Evolutionary conservation across 2,329 filamentous ascomycete species (phyloP), one percentile per base, ranked within the genome.

Genomic region (Lachnellula subtilissima): DNA sequence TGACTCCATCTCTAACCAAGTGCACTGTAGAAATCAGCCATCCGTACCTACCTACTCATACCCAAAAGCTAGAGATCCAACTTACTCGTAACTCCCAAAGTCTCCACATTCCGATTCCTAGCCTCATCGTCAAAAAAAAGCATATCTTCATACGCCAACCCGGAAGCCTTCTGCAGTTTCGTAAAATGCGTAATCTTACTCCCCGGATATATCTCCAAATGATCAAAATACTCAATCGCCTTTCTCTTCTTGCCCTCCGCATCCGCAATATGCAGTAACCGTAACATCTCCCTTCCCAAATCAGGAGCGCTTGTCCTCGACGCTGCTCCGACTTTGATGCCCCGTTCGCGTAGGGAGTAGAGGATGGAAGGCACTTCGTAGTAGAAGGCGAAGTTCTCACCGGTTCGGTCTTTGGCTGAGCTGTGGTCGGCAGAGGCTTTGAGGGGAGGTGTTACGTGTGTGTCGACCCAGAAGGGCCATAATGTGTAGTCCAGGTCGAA

Each of bases 381-480:
- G 75, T 90, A 92, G 71, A 92, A 91, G 56, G 79, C 73, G 66
- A 84, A 91, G 17, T 76, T 76, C 73, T 91, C 87, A 70, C 85
- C 86, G 57, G 75, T 73, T 61, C 76, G 75, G 70, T 86, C 84
- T 19, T 75, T 73, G 73, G 76, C 50, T 64, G 69, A 61, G 65
- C 69, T 57, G 68, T 75, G 74, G 72, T 72, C 60, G 0, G 75
- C 54, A 53, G 77, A 74, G 6, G 77, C 66, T 62, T 80, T 80
- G 17, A 96, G 74, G 0, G 91, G 92, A 6, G 85, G 81, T 23
- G 84, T 83, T 65, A 94, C 88, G 73, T 97, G 92, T 3, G 91
- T 96, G 76, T 97, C 94, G 1, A 96, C 87, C 93, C 93, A 97
- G 75, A 97, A 97, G 4, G 92, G 91, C 94, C 93, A 97, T n/a